Conservation (phyloP, 306 rosid species). For the Lathyrus sativus region DNA sequence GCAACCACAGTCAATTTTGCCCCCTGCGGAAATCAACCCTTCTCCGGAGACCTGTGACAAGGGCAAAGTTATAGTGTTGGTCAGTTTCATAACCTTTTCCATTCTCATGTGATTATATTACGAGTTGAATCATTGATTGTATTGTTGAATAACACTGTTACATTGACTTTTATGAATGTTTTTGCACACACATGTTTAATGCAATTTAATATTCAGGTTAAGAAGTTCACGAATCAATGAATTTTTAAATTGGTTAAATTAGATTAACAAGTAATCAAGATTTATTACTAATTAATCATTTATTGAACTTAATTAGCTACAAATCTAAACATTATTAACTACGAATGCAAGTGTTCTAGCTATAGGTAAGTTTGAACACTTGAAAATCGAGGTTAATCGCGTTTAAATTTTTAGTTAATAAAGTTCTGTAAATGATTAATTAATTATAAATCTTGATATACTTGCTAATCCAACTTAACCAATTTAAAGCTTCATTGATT, state of each 20-base stretch:
- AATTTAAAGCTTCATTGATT: not conserved
- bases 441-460: not conserved
- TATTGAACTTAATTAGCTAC: not conserved
- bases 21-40: not conserved
- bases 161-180: no score
- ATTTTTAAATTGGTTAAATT: no score
- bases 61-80: slow-evolving; percentile 50
- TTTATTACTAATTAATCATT: not conserved
- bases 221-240: no score
- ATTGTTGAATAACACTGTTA: no score
- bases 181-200: not conserved
- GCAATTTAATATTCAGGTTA: not conserved
- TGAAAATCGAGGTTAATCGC: not conserved
- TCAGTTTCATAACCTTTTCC: slow-evolving; percentile 34
- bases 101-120: no score
- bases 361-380: not conserved
- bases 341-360: not conserved
- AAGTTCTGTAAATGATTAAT: not conserved
- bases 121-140: no score
- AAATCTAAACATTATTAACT: not conserved
- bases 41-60: slow-evolving; percentile 16
- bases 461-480: not conserved
- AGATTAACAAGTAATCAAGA: not conserved
- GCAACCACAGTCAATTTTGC: not conserved
- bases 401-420: not conserved